Percentiles rank a stretch among this genome's conserved stretches.
phyloP scores from a whole-genome alignment of 345 rosid genomes.

The Psidium guajava region DNA sequence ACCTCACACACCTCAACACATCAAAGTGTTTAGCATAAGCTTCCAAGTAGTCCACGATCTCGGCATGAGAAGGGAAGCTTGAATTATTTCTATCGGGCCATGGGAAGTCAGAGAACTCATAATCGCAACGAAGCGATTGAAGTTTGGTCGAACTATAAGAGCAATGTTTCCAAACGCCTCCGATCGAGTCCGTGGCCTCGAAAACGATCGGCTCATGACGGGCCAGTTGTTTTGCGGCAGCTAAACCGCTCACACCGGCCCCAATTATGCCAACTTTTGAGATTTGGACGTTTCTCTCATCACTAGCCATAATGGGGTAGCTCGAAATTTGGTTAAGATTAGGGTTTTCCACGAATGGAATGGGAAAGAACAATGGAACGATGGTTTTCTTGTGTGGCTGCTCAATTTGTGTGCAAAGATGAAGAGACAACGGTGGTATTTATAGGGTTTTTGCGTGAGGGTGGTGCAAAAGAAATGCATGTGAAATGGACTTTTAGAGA shows the following conservation, averaged over 20 bases:
- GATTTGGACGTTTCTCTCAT: neutral
- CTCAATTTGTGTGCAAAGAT: neutral
- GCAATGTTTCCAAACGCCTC: slow-evolving; percentile 91
- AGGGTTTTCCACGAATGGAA: neutral
- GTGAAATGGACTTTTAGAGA: slow-evolving; percentile 4
- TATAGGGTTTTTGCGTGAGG: slow-evolving; percentile 11
- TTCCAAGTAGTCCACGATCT: slow-evolving; percentile 63
- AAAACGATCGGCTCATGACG: slow-evolving; percentile 54
- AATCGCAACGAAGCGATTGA: slow-evolving; percentile 56
- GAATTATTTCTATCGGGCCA: slow-evolving; percentile 73
- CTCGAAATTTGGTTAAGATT: neutral
- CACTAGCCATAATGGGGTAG: neutral
- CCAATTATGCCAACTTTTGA: slow-evolving; percentile 75
- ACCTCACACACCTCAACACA: slow-evolving; percentile 43
- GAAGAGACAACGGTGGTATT: neutral
- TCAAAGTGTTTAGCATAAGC: slow-evolving; percentile 66
- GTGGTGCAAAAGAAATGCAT: neutral
- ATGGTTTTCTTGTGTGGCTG: neutral
- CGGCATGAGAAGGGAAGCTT: slow-evolving; percentile 50
- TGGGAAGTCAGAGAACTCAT: slow-evolving; percentile 82
- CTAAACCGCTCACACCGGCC: slow-evolving; percentile 84
- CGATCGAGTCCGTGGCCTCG: slow-evolving; percentile 68
- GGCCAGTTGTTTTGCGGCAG: slow-evolving; percentile 65
- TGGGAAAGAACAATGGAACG: neutral
- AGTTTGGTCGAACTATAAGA: slow-evolving; percentile 68